Base-by-base conservation (phyloP, 1,284 basidiomycete species). In the Hymenochaete sp. region DNA sequence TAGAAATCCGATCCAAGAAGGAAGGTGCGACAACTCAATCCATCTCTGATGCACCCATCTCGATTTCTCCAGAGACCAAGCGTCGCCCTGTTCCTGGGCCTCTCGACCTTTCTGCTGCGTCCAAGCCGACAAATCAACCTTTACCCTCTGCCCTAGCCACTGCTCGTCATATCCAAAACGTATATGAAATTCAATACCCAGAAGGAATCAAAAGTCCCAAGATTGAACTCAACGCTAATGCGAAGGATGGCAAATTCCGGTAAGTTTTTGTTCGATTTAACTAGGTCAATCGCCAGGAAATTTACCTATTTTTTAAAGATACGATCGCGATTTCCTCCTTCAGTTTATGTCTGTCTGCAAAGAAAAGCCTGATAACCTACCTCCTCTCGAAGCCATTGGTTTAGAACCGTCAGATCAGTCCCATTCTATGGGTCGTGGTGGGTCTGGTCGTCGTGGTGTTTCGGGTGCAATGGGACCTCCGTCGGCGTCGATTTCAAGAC, bases 271-370 rank as follows among this genome's bases (percentile, higher is more conserved):
- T 40, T 19, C 26, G 22, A 29, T 49, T 14, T 27, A 33, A 16
- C 1, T 10, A 5, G 33, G 16, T 11, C 22, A 25, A 25, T 22
- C 19, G 16, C 6, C n/a, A 49, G 33, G 38, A 46, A 26, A 35
- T 4, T 31, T 29, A 32, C 49, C 19, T 27, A 24, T 19, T 46
- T 7, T 36, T 29, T 3, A 19, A 10, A 88, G 93, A 57, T 98
- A 98, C 64, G 93, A 98, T 65, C 91, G 95, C 40, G 91, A 95
- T 36, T 98, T 98, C 79, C 73, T 98, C 25, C 67, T 99, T 53
- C 96, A 99, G 62, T 99, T 98, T 70, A 96, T 97, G 91, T 70
- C 71, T 31, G 70, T 96, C 47, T 98, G 93, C 73, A 89, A 83
- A 64, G 93, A 97, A 65, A 95, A 93, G 66, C 95, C 96, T 1